These are phyloP conservation scores for Pulveroboletus sp. DNA, from an alignment of 768 basidiomycete species.

Conservation along the genomic window DNA sequence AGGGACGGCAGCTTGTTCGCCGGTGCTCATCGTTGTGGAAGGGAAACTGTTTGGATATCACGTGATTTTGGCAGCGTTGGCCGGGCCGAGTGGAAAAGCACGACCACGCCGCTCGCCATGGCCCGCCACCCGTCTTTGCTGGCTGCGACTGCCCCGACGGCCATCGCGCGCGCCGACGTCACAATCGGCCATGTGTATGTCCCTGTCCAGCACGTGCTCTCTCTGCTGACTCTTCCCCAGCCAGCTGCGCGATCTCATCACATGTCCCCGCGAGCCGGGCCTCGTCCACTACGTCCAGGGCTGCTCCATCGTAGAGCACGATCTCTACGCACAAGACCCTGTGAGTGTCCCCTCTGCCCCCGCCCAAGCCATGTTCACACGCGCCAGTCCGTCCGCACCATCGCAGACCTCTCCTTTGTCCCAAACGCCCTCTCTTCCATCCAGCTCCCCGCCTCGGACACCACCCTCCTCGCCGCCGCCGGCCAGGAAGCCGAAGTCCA, in stretches of 20 bases:
- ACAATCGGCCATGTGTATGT: constrained; percentile 63
- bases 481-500: constrained; percentile 72
- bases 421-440: constrained; percentile 65
- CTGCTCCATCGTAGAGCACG: constrained; percentile 55
- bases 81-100: constrained; percentile 18
- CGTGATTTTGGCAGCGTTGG: too few relatives aligned
- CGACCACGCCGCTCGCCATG: constrained; percentile 32
- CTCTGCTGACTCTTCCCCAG: constrained; percentile 33
- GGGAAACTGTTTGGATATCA: constrained; percentile 7
- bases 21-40: constrained; percentile 30
- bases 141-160: constrained; percentile 40
- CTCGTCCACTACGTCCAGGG: constrained; percentile 59
- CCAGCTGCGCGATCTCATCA: constrained; percentile 74
- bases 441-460: constrained; percentile 44
- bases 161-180: constrained; percentile 41
- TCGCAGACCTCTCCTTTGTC: constrained; percentile 53
- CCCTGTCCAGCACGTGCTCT: constrained; percentile 2
- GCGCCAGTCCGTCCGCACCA: constrained; percentile 40
- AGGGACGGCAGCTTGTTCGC: constrained; percentile 19
- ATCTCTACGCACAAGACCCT: constrained; percentile 43
- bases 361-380: constrained; percentile 15
- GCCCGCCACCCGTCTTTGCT: constrained; percentile 45
- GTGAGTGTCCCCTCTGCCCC: constrained; percentile 36
- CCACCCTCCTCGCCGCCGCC: constrained; percentile 69
- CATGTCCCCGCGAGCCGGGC: constrained; percentile 65